phyloP scores from a whole-genome alignment of 2,329 filamentous ascomycete genomes.

The Scedosporium apiospermum region DNA sequence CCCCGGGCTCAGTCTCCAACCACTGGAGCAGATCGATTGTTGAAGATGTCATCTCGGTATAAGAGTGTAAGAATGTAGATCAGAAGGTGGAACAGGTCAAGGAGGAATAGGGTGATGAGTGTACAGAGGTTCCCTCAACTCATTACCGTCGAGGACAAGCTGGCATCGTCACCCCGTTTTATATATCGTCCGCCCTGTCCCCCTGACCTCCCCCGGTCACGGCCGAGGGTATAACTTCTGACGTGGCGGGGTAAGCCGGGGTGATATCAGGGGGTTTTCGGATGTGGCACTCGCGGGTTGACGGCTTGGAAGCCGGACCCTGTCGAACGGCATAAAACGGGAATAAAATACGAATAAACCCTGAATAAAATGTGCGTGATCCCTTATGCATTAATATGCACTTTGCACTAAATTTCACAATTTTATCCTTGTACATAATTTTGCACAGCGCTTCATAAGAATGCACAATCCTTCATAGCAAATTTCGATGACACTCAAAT shows the following conservation, averaged over 20 bases:
- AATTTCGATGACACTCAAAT: background rate
- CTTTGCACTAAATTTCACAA: background rate
- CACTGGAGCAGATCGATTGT: conserved; percentile 11
- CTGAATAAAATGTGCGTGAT: no score
- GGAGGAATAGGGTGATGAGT: background rate
- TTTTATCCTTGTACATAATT: background rate
- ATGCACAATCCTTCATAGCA: background rate
- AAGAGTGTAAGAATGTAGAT: background rate
- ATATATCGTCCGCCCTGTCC: background rate
- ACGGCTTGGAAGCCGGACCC: background rate
- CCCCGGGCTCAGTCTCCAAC: conserved; percentile 15
- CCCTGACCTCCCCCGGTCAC: background rate
- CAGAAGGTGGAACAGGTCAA: background rate
- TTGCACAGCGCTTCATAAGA: background rate
- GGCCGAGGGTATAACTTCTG: background rate
- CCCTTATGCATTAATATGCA: no score
- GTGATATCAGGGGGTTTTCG: background rate
- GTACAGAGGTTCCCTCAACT: background rate
- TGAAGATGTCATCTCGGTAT: background rate
- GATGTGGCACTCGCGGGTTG: background rate
- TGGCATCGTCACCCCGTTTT: background rate
- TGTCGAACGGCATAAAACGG: no score
- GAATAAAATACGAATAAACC: background rate
- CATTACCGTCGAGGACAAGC: background rate
- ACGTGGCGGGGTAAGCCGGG: background rate